Conservation (phyloP, 495 filamentous ascomycete species). For the Cladorrhinum samala region DNA sequence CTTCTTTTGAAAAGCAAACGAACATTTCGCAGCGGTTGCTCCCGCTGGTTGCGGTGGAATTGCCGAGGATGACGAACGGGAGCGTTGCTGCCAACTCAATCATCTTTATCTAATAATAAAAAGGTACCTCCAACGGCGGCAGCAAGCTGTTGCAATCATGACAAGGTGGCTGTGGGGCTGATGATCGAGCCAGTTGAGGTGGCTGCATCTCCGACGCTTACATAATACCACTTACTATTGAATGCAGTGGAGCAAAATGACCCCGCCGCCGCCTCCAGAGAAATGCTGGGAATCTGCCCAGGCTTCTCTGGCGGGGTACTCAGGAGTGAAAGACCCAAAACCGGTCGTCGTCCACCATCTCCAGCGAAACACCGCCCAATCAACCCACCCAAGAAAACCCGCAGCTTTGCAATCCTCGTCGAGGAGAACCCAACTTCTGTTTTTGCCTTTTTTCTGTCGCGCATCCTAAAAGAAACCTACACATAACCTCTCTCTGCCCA, state of each 20-base stretch:
- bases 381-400: neutral
- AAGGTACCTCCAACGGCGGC: neutral
- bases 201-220: too few relatives aligned
- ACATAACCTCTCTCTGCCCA: conserved; percentile 21
- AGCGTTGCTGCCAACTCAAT: neutral
- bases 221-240: conserved; percentile 6
- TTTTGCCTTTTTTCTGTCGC: neutral
- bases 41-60: neutral
- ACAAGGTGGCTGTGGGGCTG: too few relatives aligned
- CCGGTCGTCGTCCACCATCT: conserved; percentile 13
- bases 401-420: neutral
- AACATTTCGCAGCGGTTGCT: neutral
- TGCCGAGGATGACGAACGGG: too few relatives aligned
- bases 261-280: neutral
- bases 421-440: neutral
- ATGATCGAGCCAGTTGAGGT: too few relatives aligned
- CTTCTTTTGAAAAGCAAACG: neutral
- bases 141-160: too few relatives aligned
- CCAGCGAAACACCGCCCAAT: conserved; percentile 6
- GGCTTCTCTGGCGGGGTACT: conserved; percentile 15
- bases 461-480: conserved; percentile 1
- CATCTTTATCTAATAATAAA: neutral
- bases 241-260: neutral
- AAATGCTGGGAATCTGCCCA: conserved; percentile 2
- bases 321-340: conserved; percentile 3